Evolutionary conservation across 1,284 basidiomycete genomes (phyloP), one percentile per base, ranked within the genome.

Genomic region (Marasmius oreades): DNA sequence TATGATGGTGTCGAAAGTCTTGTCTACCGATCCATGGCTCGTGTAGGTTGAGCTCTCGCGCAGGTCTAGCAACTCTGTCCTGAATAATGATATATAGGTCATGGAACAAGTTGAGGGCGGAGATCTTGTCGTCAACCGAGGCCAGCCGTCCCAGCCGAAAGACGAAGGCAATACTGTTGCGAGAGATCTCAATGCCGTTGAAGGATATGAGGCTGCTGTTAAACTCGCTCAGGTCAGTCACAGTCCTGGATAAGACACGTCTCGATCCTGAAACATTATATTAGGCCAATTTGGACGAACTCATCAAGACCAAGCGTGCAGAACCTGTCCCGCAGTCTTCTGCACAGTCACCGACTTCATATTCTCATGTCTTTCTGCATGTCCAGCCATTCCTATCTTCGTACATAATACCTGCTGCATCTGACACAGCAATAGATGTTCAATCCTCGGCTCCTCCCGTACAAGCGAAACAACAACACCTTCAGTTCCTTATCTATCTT

Each of bases 1-100:
- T 98, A 97, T 68, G 94, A 95, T 54, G 97, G 96, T 14, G 85
- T 99, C 47, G 95, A 98, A 70, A 82, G 87, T n/a, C 82, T 99
- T n/a, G 92, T 95, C 11, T 99, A 98, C 73, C 85, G 88, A 42
- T 86, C 92, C 1, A 75, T 95, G 36, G 75, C 90, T 26, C 80
- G 86, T 67, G 92, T 93, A 66, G 56, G 86, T 70, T 24, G 37
- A 31, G 23, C 14, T 16, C 28, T 45, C 20, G 36, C 50, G n/a
- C 45, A 48, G 7, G 31, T 44, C 28, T 28, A 31, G 51, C n/a
- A 7, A 16, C 39, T 48, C 22, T 37, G 23, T n/a, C 54, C 42
- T 53, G 52, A 39, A 55, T 55, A 55, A 51, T 58, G 43, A 31
- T 28, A 50, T 52, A 1, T 59, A 94, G 86, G 84, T 97, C 56